Conservation (phyloP, 805 yeast genomes). For the Ogataea populi-albae region DNA sequence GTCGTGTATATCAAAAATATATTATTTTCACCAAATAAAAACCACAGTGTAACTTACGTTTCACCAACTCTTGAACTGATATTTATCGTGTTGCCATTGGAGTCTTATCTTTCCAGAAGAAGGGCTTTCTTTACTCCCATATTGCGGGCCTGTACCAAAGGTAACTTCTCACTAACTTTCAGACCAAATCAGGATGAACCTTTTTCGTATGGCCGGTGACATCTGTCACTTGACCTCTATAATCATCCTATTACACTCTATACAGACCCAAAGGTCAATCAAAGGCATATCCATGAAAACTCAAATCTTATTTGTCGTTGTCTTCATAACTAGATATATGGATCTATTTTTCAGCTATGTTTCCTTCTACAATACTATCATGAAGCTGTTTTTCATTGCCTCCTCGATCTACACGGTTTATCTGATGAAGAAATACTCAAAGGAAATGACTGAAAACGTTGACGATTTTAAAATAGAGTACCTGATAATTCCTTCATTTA, state of each 20-base stretch:
- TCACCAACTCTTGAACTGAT: constrained; percentile 3
- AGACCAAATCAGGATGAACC: constrained; percentile 23
- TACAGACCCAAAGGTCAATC: constrained; percentile 60
- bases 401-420: constrained; percentile 74
- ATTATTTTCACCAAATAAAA: constrained; percentile 7
- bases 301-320: constrained; percentile 72
- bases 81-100: too few species aligned
- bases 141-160: too few species aligned
- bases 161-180: not conserved
- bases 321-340: constrained; percentile 69
- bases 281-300: constrained; percentile 89
- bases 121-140: too few species aligned
- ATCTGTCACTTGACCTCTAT: constrained; percentile 80
- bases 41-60: not conserved
- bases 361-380: constrained; percentile 70
- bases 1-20: constrained; percentile 1
- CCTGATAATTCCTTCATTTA: constrained; percentile 58
- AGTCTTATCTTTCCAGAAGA: too few species aligned
- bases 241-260: constrained; percentile 68
- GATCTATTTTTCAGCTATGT: constrained; percentile 56
- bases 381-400: constrained; percentile 79
- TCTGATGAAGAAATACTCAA: constrained; percentile 62
- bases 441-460: constrained; percentile 57
- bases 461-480: constrained; percentile 73
- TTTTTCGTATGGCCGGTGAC: constrained; percentile 56